Percentiles rank a stretch among this genome's conserved stretches.
These are phyloP conservation scores for Xylariales sp. DNA, from an alignment of 2,329 filamentous ascomycete species.

Conservation along the genomic window DNA sequence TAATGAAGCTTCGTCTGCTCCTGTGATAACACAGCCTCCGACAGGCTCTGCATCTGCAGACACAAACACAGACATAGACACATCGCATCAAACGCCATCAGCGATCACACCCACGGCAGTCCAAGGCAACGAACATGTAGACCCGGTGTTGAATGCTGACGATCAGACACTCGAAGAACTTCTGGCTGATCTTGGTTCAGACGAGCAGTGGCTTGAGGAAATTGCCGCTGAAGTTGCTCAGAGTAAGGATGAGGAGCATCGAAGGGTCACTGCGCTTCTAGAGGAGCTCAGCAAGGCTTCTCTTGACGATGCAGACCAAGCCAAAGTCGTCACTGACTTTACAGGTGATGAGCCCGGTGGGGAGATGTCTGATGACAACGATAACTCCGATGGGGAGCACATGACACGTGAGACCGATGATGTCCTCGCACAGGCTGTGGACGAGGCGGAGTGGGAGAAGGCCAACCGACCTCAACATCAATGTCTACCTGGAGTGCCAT, in stretches of 20 bases:
- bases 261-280: conserved; percentile 28
- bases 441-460: conserved; percentile 38
- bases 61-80: conserved; percentile 9
- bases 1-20: too few relatives aligned
- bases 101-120: conserved; percentile 2
- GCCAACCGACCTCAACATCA: conserved; percentile 7
- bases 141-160: conserved; percentile 40
- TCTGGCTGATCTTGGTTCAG: conserved; percentile 36
- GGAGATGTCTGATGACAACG: conserved; percentile 11
- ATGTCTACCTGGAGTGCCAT: background rate
- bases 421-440: conserved; percentile 40
- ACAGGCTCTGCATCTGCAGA: background rate
- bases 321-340: background rate
- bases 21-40: background rate
- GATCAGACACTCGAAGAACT: conserved; percentile 50
- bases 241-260: conserved; percentile 22
- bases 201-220: conserved; percentile 29
- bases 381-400: conserved; percentile 45
- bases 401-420: conserved; percentile 41
- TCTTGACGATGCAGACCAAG: conserved; percentile 4
- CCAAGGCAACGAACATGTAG: conserved; percentile 25
- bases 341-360: background rate
- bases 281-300: conserved; percentile 24
- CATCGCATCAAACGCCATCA: conserved; percentile 6
- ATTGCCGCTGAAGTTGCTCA: conserved; percentile 18